phyloP scores from a whole-genome alignment of 2,329 filamentous ascomycete genomes.

The Claviceps pusilla region DNA sequence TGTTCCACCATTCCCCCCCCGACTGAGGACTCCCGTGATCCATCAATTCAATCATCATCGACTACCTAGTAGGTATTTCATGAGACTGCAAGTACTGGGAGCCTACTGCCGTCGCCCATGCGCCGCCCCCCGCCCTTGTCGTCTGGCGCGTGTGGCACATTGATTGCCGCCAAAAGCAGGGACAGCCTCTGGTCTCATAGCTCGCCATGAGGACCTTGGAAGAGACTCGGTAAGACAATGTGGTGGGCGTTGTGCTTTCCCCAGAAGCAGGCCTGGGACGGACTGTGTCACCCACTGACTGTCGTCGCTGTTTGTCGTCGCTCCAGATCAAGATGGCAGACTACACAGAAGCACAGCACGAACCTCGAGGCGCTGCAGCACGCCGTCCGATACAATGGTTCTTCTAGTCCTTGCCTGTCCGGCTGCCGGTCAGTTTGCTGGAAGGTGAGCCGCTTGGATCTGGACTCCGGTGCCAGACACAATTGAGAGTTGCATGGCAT shows the following conservation, averaged over 20 bases:
- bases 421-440: constrained; percentile 80
- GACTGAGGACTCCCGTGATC: background rate
- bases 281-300: background rate
- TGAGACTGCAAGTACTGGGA: too few relatives aligned
- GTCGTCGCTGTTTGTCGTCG: background rate
- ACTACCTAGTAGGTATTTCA: too few relatives aligned
- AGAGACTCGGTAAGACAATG: constrained; percentile 21
- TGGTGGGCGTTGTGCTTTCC: background rate
- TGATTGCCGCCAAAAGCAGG: background rate
- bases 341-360: constrained; percentile 42
- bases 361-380: constrained; percentile 47
- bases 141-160: background rate
- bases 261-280: background rate
- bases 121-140: background rate
- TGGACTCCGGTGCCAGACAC: too few relatives aligned
- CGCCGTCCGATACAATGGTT: constrained; percentile 46
- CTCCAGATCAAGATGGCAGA: constrained; percentile 51
- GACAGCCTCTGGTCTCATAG: background rate
- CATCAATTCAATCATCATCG: background rate
- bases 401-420: constrained; percentile 47
- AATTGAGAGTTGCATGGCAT: background rate
- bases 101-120: background rate
- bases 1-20: too few relatives aligned
- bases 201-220: constrained; percentile 23
- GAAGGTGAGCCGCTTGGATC: constrained; percentile 45